Percentiles rank a stretch among this genome's conserved stretches.
These are phyloP conservation scores for Nicotiana undulata DNA, from an alignment of 257 asterid species.

Conservation along the genomic window DNA sequence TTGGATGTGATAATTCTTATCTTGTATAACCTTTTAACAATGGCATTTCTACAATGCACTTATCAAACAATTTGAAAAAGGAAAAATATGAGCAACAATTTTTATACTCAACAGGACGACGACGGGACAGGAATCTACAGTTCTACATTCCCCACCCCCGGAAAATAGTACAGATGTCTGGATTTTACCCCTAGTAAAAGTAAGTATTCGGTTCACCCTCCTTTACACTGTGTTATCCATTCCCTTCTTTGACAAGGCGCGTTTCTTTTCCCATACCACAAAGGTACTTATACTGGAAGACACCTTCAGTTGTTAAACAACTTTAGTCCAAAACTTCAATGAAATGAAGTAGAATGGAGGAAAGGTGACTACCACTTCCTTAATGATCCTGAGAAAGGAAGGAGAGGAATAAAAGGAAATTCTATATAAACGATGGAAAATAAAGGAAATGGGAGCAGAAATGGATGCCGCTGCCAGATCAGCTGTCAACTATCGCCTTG, in stretches of 20 bases:
- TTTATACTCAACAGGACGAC: neutral
- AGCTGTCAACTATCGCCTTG: neutral
- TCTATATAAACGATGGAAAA: neutral
- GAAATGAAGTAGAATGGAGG: neutral
- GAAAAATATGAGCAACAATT: neutral
- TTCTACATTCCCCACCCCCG: too few species aligned
- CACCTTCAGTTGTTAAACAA: neutral
- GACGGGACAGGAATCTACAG: too few species aligned
- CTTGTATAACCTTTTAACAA: too few species aligned
- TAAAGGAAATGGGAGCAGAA: neutral
- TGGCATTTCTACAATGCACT: neutral
- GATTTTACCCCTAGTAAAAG: neutral
- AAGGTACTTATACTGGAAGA: too few species aligned
- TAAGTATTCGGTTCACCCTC: neutral
- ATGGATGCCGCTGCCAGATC: neutral
- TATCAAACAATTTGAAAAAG: neutral
- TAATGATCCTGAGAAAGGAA: neutral
- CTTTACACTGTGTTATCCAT: neutral
- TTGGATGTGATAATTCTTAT: neutral
- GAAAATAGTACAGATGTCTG: neutral
- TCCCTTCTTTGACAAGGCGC: neutral
- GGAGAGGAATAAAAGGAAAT: neutral
- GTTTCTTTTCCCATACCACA: neutral
- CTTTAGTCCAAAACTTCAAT: neutral
- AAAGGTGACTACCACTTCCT: neutral